Percentiles rank a stretch among this genome's conserved stretches.
phyloP scores from a whole-genome alignment of 139 green algal genomes.

The Chlorella vulgaris region DNA sequence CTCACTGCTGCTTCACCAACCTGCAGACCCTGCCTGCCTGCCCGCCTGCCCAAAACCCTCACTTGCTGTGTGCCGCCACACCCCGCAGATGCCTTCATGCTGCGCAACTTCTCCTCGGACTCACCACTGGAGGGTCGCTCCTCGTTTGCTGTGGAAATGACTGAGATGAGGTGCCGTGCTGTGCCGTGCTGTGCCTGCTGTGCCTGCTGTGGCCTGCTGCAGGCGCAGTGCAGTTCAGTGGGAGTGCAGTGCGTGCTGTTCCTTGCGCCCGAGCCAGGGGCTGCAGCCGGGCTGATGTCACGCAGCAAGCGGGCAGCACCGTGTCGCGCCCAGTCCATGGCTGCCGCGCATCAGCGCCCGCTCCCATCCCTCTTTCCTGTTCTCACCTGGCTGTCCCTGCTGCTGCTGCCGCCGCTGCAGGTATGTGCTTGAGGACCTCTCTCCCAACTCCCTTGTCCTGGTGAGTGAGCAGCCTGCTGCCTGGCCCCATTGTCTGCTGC shows the following conservation, averaged over 20 bases:
- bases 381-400: neutral
- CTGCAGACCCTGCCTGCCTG: too few relatives aligned
- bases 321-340: neutral
- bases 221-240: neutral
- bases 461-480: conserved; percentile 30
- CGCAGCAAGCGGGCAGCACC: neutral
- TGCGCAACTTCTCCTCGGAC: conserved; percentile 85
- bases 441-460: conserved; percentile 69
- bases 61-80: too few relatives aligned
- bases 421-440: conserved; percentile 62
- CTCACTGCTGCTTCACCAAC: too few relatives aligned
- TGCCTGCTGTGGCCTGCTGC: too few relatives aligned
- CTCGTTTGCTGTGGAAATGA: conserved; percentile 88
- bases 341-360: neutral
- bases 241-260: too few relatives aligned
- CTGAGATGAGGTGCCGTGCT: conserved; percentile 60
- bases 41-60: too few relatives aligned
- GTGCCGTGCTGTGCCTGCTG: neutral
- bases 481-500: neutral
- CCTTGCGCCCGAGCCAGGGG: neutral
- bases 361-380: neutral
- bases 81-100: conserved; percentile 72
- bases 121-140: conserved; percentile 80
- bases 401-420: conserved; percentile 24
- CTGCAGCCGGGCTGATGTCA: neutral